Evolutionary conservation across 768 basidiomycete species (phyloP), one percentile per base, ranked within the genome.

Genomic region (Phylloporus rhodoxanthus): DNA sequence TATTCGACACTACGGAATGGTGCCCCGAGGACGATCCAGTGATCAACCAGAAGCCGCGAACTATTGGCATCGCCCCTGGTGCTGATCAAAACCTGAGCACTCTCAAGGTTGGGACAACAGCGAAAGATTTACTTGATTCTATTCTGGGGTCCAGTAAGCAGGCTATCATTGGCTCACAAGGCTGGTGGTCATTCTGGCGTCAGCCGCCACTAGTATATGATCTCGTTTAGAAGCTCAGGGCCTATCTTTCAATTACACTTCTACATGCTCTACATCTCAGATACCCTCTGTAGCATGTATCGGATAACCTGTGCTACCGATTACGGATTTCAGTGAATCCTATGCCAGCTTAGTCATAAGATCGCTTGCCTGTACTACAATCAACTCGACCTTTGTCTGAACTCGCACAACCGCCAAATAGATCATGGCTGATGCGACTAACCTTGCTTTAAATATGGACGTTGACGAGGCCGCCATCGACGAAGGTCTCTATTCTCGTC

Each of bases 401-500:
- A 50, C 47, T 29, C 15, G 37, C 14, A 50, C 53, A 30, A 51
- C 36, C 34, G 9, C 33, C 21, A 25, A 14, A 29, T 33, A 51
- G 39, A 53, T 29, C 11, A 77, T 77, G 72, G 59, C 76, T 25
- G 63, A 67, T 21, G 33, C 68, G 19, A 57, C 60, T 23, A 73
- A 71, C 50, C 49, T 63, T 32, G 43, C 64, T n/a, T 58, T 69
- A 28, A 78, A 78, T 56, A 91, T 91, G 88, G 88, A 91, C 54
- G 78, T 91, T 56, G 88, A 91, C 67, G 89, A 91, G 68, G 76
- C 84, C 29, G 79, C 85, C 50, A 92, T 94, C 71, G 91, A 94
- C 70, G 92, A 94, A 72, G 89, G 91, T 43, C 75, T 95, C 42
- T 94, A 95, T 71, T 93, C 91, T 57, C 86, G 91, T 60, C 91